Evolutionary conservation across 257 asterid species (phyloP), one percentile per base, ranked within the genome.

Genomic region (Eucommia ulmoides): DNA sequence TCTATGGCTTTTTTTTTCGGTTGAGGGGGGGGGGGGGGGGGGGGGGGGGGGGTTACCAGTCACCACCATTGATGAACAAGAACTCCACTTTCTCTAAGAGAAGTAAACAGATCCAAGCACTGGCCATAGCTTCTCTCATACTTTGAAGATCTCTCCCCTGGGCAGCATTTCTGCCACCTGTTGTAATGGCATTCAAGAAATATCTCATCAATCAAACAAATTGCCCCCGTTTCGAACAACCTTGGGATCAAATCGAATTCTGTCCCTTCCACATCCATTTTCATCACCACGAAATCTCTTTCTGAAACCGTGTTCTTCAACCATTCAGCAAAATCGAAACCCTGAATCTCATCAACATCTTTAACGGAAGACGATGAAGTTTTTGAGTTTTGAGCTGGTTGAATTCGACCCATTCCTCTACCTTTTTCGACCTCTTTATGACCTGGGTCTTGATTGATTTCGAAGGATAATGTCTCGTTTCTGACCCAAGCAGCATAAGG

Each of bases 61-160:
- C 59, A 78, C 79, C 79, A 78, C 82, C 82, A 74, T 33, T 74
- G 77, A 21, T 78, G 86, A 49, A 62, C 77, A 29, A 68, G 63
- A 7, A 22, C 55, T 1, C 82, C 86, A 59, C 44, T 68, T 0
- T 63, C 26, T 59, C 82, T 58, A 0, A 78, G 77, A 1, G 66
- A 20, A 5, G 38, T 26, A 35, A 63, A 65, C 49, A 78, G 23
- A 21, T 58, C 15, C 9, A 49, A 45, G 20, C 86, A 78, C 33
- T 68, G 69, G 1, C 20, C 51, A 29, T 65, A 65, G 0, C 66
- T 52, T 12, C 25, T 65, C 51, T 68, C 60, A 49, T 71, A 65
- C 69, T 74, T 60, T 0, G 62, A 53, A 12, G 59, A 62, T 62
- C 70, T 56, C 22, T 62, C 70, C 0, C 76, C 78, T 0, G 67